Evolutionary conservation across 352 stramenopile species (phyloP), one percentile per base, ranked within the genome.

Genomic region (Globisporangium okanoganense): DNA sequence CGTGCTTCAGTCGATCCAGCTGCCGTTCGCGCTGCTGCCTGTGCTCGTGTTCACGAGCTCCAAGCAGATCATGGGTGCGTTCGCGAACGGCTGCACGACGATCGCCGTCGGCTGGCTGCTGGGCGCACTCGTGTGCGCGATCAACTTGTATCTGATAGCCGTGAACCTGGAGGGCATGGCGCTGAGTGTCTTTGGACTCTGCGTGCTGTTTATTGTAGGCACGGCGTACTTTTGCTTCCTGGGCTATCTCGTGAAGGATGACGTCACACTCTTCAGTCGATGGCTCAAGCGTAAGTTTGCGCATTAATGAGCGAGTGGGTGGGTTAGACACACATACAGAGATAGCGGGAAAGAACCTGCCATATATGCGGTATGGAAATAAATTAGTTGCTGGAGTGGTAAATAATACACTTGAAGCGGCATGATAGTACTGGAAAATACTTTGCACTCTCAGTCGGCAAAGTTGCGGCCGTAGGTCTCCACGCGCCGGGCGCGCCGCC

Each of bases 21-120:
- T 98, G 10, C 92, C 92, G 24, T 98, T 98, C 58, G 92, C 91
- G 13, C 70, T 97, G 48, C 68, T 98, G 2, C 92, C 92, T 0
- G 72, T 98, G 36, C 64, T 98, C 6, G 76, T 91, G 16, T 96
- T 97, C 58, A 96, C 87, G 29, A 91, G 85, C 57, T 87, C 78
- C 14, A 63, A 55, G 47, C 70, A 67, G 12, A 73, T 93, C 51
- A 97, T 98, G 92, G 92, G 90, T 14, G 54, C 75, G 41, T 92
- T 92, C 50, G 79, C 64, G 1, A 92, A 92, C 58, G 77, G 56
- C 60, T 73, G 62, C 29, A 38, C 56, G 7, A 76, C 73, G 5
- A 76, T 88, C 40, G 43, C 68, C 7, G 54, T 71, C 13, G 85
- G 85, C 44, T 94, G 82, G 85, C 0, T 77, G 10, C 58, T 90